phyloP scores from a whole-genome alignment of 768 basidiomycete genomes.

The Pulveroboletus ravenelii region DNA sequence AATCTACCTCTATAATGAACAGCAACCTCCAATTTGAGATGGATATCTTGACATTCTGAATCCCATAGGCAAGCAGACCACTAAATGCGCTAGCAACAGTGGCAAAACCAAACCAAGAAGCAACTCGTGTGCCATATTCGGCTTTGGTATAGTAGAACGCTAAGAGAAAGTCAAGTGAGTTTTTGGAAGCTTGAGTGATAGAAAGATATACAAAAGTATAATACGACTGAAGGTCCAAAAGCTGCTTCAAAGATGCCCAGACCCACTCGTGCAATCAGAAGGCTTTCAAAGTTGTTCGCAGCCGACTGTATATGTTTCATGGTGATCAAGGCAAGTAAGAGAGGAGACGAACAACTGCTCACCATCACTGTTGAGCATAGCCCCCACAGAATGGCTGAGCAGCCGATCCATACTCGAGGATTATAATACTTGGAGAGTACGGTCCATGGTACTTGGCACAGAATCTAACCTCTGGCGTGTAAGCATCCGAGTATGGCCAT shows the following conservation, averaged over 20 bases:
- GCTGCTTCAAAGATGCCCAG: conserved; percentile 35
- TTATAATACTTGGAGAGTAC: conserved; percentile 61
- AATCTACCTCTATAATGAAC: conserved; percentile 26
- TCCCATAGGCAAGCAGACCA: conserved; percentile 50
- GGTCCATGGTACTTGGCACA: conserved; percentile 67
- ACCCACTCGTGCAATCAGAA: conserved; percentile 28
- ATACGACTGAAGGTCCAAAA: conserved; percentile 29
- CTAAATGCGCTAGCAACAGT: conserved; percentile 54
- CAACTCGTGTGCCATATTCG: conserved; percentile 43
- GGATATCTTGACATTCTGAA: conserved; percentile 37
- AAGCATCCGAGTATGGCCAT: not conserved
- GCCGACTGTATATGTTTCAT: conserved; percentile 16
- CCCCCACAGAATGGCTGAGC: conserved; percentile 69
- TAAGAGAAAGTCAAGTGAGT: conserved; percentile 11
- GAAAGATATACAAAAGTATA: conserved; percentile 27
- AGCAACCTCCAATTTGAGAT: conserved; percentile 40
- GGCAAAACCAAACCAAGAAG: conserved; percentile 55
- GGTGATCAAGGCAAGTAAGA: not conserved
- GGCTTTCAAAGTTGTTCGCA: conserved; percentile 23
- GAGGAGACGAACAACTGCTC: not conserved
- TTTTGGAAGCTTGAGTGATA: conserved; percentile 13
- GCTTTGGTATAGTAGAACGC: conserved; percentile 48
- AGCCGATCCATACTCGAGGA: conserved; percentile 69
- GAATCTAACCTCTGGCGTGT: conserved; percentile 41
- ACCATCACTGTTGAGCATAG: conserved; percentile 70